phyloP scores from a whole-genome alignment of 345 rosid genomes.

The Nasturtium officinale region DNA sequence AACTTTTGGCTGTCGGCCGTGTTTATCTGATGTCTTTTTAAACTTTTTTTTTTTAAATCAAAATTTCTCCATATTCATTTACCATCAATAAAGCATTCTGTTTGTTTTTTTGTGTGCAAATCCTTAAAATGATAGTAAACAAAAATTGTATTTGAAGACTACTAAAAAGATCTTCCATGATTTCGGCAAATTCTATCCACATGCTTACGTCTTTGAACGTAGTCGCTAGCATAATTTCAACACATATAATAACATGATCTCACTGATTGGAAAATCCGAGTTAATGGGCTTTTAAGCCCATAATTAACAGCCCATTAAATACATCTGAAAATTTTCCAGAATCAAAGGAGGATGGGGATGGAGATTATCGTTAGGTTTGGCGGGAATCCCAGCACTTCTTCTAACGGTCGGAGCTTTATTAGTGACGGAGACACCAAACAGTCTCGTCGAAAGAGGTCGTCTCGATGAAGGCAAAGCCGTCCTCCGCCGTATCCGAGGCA shows the following conservation, averaged over 20 bases:
- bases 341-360: slow-evolving; percentile 90
- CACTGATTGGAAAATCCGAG: not conserved
- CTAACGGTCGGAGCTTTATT: slow-evolving; percentile 77
- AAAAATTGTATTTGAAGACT: not conserved
- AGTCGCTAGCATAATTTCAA: not conserved
- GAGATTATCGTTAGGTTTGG: slow-evolving; percentile 87
- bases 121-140: not conserved
- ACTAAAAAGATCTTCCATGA: slow-evolving; percentile 14
- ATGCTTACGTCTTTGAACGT: slow-evolving; percentile 27
- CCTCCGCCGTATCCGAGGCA: slow-evolving; percentile 76
- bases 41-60: not conserved
- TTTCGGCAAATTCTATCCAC: slow-evolving; percentile 37
- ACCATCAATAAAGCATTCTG: not conserved
- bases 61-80: not conserved
- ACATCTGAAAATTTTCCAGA: slow-evolving; percentile 40
- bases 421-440: slow-evolving; percentile 86
- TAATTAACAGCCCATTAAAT: not conserved
- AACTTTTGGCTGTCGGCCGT: not conserved
- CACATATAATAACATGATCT: not conserved
- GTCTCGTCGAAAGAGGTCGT: slow-evolving; percentile 86
- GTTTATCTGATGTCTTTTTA: not conserved
- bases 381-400: slow-evolving; percentile 84
- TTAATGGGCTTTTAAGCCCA: slow-evolving; percentile 24
- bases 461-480: slow-evolving; percentile 86
- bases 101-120: not conserved